These are phyloP conservation scores for Stephania cephalantha DNA, from an alignment of 164 flowering plant species.

Conservation along the genomic window DNA sequence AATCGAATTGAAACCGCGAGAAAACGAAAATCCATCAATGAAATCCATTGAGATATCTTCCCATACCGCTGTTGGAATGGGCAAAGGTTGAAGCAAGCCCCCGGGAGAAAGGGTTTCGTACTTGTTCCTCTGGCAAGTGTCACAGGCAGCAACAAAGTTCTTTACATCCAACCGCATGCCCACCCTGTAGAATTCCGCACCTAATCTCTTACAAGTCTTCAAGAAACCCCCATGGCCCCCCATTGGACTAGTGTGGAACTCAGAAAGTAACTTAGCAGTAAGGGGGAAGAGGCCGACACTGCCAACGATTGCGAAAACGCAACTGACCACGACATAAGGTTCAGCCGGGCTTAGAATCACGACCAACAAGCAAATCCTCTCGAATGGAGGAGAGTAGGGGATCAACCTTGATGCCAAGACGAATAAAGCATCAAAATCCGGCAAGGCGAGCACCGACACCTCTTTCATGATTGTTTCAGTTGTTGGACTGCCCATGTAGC, in stretches of 20 bases:
- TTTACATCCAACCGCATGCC: too few relatives aligned
- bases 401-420: too few relatives aligned
- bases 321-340: neutral
- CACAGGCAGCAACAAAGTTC: too few relatives aligned
- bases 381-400: too few relatives aligned
- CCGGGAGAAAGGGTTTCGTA: neutral
- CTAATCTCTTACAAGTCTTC: too few relatives aligned
- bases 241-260: neutral
- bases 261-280: neutral
- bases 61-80: too few relatives aligned
- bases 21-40: neutral
- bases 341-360: too few relatives aligned
- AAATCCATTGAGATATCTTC: neutral
- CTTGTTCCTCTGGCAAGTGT: neutral
- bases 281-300: neutral
- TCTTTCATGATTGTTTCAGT: neutral
- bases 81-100: too few relatives aligned
- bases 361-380: too few relatives aligned
- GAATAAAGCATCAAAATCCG: neutral
- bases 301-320: neutral
- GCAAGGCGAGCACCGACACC: too few relatives aligned
- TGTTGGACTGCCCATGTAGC: neutral
- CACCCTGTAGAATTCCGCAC: neutral
- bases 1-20: neutral
- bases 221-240: neutral